Evolutionary conservation across 495 filamentous ascomycete genomes (phyloP), one percentile per base, ranked within the genome.

Genomic region (Penicillium canescens): DNA sequence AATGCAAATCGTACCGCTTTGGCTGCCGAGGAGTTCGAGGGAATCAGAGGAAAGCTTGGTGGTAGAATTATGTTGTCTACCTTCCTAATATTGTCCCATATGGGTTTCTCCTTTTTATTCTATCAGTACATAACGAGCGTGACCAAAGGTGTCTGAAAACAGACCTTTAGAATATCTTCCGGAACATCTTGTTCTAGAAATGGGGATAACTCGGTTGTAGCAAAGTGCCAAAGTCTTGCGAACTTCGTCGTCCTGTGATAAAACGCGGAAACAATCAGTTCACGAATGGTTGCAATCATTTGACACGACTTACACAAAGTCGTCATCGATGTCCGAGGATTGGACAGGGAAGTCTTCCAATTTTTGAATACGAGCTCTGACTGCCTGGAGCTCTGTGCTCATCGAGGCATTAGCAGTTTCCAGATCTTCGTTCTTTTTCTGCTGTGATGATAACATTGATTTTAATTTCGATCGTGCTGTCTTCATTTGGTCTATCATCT

Each of bases 1-100:
- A 62, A 26, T 16, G 55, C 50, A 50, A 54, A 46, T 9, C 60
- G 55, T 42, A 62, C 59, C 28, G 36, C 35, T 43, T 62, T 62
- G 36, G 60, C 60, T 21, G 36, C 46, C n/a, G 46, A 28, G n/a
- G 56, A 52, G 38, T 62, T 62, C 10, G 56, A 49, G 10, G 37
- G 8, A 26, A 48, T 42, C 38, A 55, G 31, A 55, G 52, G 37
- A 36, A 55, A 42, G 14, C 38, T 42, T 10, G 14, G 45, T 38
- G 37, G 52, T 20, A 55, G 31, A 26, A 42, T 28, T 3, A 42
- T n/a, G 26, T 34, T 33, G 42, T 50, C 42, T 38, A 9, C 36
- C 13, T 52, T 57, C 39, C 40, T 38, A 46, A 47, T 11, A 37
- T 38, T 47, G n/a, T 56, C 38, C 47, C 21, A 51, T 3, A 47